Percentiles rank a stretch among this genome's conserved stretches.
Conservation (phyloP, 345 rosid species). For the Angophora floribunda region DNA sequence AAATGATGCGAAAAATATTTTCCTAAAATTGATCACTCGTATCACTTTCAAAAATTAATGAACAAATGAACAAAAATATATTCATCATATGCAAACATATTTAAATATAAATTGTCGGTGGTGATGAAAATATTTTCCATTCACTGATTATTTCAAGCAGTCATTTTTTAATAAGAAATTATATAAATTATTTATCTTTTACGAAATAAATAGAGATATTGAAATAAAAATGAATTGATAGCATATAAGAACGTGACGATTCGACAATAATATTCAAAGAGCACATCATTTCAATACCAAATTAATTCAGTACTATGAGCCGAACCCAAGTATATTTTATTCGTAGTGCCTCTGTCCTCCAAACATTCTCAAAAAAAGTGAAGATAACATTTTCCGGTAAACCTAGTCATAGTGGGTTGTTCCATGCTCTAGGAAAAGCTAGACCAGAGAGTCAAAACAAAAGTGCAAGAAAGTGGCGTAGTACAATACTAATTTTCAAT, state of each 20-base stretch:
- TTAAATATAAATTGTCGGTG: too few species aligned
- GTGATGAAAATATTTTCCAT: too few species aligned
- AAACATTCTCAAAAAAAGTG: background rate
- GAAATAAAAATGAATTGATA: background rate
- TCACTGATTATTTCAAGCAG: background rate
- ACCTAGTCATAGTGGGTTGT: background rate
- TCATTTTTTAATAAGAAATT: background rate
- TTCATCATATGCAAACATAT: too few species aligned
- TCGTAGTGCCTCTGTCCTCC: background rate
- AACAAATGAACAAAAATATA: background rate
- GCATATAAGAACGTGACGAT: background rate
- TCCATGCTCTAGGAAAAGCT: background rate
- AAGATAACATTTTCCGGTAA: background rate
- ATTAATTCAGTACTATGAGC: background rate
- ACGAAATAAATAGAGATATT: background rate
- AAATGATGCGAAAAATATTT: background rate
- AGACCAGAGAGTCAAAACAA: background rate
- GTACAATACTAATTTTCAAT: background rate
- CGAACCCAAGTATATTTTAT: background rate
- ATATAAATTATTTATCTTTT: background rate
- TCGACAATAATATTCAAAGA: background rate
- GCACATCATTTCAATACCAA: background rate
- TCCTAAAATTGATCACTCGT: background rate
- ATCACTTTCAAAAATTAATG: background rate
- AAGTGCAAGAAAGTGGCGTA: background rate